A percentile compares a stretch with the other conserved stretches of the same genome.
Conservation (phyloP, 768 basidiomycete species). For the Krasilnikovozyma curviuscula region DNA sequence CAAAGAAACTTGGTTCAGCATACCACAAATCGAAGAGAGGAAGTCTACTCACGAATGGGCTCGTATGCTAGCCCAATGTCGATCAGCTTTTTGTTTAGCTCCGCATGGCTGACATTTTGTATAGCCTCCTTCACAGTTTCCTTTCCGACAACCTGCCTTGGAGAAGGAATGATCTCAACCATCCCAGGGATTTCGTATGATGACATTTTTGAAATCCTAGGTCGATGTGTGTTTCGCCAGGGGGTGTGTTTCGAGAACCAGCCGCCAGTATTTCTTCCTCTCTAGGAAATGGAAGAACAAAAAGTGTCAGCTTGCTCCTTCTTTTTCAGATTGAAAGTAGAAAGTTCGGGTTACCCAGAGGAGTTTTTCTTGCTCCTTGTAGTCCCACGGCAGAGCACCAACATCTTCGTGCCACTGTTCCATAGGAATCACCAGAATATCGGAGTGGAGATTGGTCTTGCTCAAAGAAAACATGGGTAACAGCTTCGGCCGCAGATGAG, state of each 20-base stretch:
- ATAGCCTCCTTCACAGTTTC: not conserved
- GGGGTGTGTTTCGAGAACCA: slow-evolving; percentile 12
- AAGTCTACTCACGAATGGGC: slow-evolving; percentile 18
- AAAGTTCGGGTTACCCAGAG: slow-evolving; percentile 15
- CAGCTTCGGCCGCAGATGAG: slow-evolving; percentile 15
- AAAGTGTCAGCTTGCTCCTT: too few relatives aligned
- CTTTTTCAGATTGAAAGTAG: not conserved
- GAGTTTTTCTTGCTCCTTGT: slow-evolving; percentile 16
- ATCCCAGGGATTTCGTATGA: not conserved
- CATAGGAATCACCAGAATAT: slow-evolving; percentile 21
- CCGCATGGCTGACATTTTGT: not conserved
- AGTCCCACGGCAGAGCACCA: slow-evolving; percentile 18
- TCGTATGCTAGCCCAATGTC: slow-evolving; percentile 19
- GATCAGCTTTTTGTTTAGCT: slow-evolving; percentile 8
- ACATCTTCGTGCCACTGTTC: slow-evolving; percentile 20
- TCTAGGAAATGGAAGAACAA: not conserved
- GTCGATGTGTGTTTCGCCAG: slow-evolving; percentile 21
- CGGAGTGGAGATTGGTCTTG: slow-evolving; percentile 21
- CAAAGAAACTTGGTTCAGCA: not conserved
- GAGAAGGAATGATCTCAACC: slow-evolving; percentile 4
- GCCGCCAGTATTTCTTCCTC: slow-evolving; percentile 22
- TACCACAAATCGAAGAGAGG: not conserved
- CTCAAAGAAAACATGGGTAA: slow-evolving; percentile 21
- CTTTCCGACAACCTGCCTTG: not conserved
- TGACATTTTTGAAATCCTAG: slow-evolving; percentile 17